Conservation (phyloP, 2,329 filamentous ascomycete species). For the Stagonosporopsis cucurbitacearum region DNA sequence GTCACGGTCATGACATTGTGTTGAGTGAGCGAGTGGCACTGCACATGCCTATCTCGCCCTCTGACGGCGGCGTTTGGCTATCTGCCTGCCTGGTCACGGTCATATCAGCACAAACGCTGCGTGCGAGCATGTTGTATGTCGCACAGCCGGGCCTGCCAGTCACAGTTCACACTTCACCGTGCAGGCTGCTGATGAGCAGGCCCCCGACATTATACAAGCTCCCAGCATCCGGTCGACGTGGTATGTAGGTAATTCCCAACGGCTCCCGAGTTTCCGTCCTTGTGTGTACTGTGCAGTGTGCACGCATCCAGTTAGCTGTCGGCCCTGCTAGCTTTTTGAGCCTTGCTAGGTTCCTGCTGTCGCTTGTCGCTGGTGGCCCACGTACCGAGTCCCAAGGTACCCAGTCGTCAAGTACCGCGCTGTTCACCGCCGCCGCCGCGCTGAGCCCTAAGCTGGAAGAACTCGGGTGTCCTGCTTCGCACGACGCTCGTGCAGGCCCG, state of each 20-base stretch:
- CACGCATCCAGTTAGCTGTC: constrained; percentile 15
- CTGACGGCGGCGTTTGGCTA: constrained; percentile 17
- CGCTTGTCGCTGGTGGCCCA: constrained; percentile 14
- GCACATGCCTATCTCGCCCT: constrained; percentile 29
- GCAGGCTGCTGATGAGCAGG: constrained; percentile 1
- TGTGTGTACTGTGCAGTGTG: no score
- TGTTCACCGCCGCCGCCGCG: constrained; percentile 33
- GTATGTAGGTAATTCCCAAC: constrained; percentile 18
- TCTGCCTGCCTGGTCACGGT: constrained; percentile 11
- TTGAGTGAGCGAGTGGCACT: constrained; percentile 24
- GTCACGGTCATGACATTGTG: constrained; percentile 16
- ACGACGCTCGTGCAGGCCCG: constrained; percentile 35
- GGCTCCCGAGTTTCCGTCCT: constrained; percentile 22
- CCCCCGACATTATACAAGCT: constrained; percentile 10
- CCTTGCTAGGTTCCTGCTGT: constrained; percentile 8
- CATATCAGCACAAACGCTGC: constrained; percentile 10
- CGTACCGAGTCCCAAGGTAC: constrained; percentile 22
- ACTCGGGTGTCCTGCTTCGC: constrained; percentile 40
- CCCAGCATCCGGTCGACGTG: constrained; percentile 8
- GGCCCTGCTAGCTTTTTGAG: constrained; percentile 6
- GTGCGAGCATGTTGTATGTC: constrained; percentile 11
- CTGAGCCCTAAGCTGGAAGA: constrained; percentile 19
- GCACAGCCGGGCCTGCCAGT: constrained; percentile 8
- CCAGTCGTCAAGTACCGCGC: constrained; percentile 26
- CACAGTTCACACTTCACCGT: no score